A percentile compares a stretch with the other conserved stretches of the same genome.
These are phyloP conservation scores for Dendryphion nanum DNA, from an alignment of 2,329 filamentous ascomycete genomes.

Conservation along the genomic window DNA sequence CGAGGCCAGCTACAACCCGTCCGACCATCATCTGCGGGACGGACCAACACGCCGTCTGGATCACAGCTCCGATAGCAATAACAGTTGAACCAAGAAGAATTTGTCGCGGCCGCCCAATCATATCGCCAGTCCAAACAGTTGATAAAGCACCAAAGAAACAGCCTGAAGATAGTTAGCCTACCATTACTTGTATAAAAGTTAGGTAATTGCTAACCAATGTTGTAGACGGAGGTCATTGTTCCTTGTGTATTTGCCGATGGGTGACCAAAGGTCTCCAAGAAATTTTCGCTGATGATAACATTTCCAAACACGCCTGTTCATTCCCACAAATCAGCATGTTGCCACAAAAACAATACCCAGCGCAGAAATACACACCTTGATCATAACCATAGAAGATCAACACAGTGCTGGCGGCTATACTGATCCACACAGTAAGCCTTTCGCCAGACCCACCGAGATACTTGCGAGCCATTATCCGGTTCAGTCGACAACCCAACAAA, in stretches of 20 bases:
- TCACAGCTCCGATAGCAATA: slow-evolving; percentile 38
- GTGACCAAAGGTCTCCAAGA: slow-evolving; percentile 18
- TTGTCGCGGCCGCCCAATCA: slow-evolving; percentile 55
- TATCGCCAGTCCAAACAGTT: slow-evolving; percentile 53
- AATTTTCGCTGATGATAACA: slow-evolving; percentile 33
- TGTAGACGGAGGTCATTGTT: slow-evolving; percentile 43
- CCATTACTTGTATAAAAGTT: not conserved
- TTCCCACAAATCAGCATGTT: not conserved
- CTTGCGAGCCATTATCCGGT: slow-evolving; percentile 49
- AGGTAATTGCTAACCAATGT: too few relatives aligned
- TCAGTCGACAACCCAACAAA: too few relatives aligned
- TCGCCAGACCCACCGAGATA: slow-evolving; percentile 54
- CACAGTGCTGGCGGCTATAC: slow-evolving; percentile 50
- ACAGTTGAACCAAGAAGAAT: slow-evolving; percentile 56
- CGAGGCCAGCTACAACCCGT: slow-evolving; percentile 45
- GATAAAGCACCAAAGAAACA: slow-evolving; percentile 46
- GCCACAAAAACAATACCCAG: too few relatives aligned
- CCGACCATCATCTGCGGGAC: slow-evolving; percentile 41
- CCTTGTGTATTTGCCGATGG: slow-evolving; percentile 38
- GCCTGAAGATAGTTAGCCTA: too few relatives aligned
- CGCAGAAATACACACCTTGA: slow-evolving; percentile 13
- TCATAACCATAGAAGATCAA: slow-evolving; percentile 50
- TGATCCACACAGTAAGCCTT: slow-evolving; percentile 53
- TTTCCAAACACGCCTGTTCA: slow-evolving; percentile 28
- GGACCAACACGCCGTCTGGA: slow-evolving; percentile 36